phyloP scores from a whole-genome alignment of 768 basidiomycete species.

The Myochromella boudieri region DNA sequence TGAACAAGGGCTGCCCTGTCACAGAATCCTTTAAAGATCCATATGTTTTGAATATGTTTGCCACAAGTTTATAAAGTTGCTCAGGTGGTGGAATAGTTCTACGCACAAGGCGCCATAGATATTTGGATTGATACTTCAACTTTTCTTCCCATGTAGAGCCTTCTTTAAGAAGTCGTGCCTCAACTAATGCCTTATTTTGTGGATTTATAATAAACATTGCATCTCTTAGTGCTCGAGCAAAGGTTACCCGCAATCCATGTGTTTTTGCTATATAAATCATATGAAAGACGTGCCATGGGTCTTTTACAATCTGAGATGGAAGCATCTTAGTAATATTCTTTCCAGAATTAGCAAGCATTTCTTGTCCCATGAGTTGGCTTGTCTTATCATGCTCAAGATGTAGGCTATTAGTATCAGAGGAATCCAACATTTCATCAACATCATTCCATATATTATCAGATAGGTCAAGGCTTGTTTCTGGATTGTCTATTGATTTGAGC shows the following conservation, averaged over 20 bases:
- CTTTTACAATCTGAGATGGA: conserved; percentile 21
- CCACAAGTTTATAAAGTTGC: conserved; percentile 24
- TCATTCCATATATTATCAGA: no score
- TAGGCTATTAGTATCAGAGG: no score
- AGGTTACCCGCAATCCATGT: conserved; percentile 22
- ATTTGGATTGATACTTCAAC: conserved; percentile 15
- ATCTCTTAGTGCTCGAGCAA: conserved; percentile 23
- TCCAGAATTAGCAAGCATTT: no score
- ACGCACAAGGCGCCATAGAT: conserved; percentile 25
- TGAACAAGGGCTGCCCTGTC: conserved; percentile 29
- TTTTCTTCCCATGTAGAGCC: conserved; percentile 16
- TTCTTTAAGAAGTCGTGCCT: conserved; percentile 21
- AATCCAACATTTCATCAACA: no score
- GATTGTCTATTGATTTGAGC: no score
- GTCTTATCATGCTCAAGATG: no score
- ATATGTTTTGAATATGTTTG: conserved; percentile 27
- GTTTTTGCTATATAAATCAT: conserved; percentile 21
- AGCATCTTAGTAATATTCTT: no score
- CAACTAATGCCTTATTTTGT: conserved; percentile 19
- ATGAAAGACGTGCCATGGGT: conserved; percentile 26
- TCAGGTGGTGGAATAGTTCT: conserved; percentile 31
- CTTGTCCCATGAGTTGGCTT: no score
- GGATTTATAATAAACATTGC: conserved; percentile 23
- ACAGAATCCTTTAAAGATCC: conserved; percentile 32
- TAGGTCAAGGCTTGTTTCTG: no score